Evolutionary conservation across 176 grass and related monocot genomes (phyloP), one percentile per base, ranked within the genome.

Genomic region (Bromus sterilis): DNA sequence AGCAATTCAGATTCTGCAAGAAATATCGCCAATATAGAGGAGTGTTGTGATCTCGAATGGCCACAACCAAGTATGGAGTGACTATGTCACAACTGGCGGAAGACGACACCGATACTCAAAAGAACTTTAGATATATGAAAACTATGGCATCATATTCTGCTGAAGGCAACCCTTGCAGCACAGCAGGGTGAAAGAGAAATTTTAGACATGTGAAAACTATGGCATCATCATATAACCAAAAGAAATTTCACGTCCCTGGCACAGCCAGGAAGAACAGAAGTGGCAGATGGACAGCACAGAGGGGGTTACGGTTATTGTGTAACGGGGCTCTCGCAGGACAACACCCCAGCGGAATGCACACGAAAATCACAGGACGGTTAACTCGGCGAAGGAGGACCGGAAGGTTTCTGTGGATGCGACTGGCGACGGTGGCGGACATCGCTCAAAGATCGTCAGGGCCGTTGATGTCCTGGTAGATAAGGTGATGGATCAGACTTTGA

Each of bases 371-470:
- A 84, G 56, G 59, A 77, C 34, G 59, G 31, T 71, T 48, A 86
- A 65, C 80, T 84, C 83, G 24, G 56, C 13, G 25, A 80, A 68
- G 43, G 25, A 56, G 43, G 86, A 35, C 23, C 23, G 35, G 73
- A 78, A 28, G 30, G 74, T 42, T 81, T 81, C 66, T 75, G 75
- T 49, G 59, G 26, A 83, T 35, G 74, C 20, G 11, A 25, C 56
- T 82, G 77, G 13, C 13, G 4, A 80, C 40, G 83, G 56, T 1
- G 2, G 11, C 9, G 26, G 53, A 72, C 34, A 5, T 14, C 23
- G 23, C 83, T 96, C 71, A 96, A 41, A 96, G 56, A 82, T 96
- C 93, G 82, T 90, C 76, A 0, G 87, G 90, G 13, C 85, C 66
- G 35, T 89, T 90, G 85, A 93, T 84, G 55, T 85, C 83, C 93